Evolutionary conservation across 2,329 filamentous ascomycete species (phyloP).

Genomic region (Epichloe coenophiala): DNA sequence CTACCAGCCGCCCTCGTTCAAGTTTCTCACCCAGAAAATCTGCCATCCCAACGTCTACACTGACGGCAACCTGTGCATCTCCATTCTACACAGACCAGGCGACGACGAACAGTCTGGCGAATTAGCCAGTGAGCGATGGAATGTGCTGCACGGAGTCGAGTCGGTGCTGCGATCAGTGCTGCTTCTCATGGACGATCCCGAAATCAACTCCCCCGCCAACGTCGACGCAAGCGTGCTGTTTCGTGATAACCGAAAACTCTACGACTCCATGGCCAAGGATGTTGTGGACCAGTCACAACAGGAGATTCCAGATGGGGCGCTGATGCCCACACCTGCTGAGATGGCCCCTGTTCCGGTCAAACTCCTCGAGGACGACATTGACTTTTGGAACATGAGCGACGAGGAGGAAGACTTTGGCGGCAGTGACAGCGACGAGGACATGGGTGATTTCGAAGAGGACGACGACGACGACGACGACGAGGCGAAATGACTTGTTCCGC

Average conservation of each 20-base stretch:
- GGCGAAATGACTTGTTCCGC: not conserved
- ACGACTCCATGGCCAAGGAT: slow-evolving; percentile 54
- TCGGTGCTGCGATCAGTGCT: slow-evolving; percentile 88
- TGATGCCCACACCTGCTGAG: slow-evolving; percentile 67
- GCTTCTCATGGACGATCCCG: slow-evolving; percentile 82
- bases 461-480: slow-evolving; percentile 16
- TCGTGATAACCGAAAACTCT: slow-evolving; percentile 56
- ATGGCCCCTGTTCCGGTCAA: slow-evolving; percentile 47
- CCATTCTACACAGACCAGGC: slow-evolving; percentile 84
- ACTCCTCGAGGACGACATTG: slow-evolving; percentile 52
- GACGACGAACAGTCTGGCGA: slow-evolving; percentile 91
- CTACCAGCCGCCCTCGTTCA: slow-evolving; percentile 77
- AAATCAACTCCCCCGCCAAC: slow-evolving; percentile 91
- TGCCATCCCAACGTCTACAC: slow-evolving; percentile 90
- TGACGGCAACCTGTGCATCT: slow-evolving; percentile 87
- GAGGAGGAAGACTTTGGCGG: slow-evolving; percentile 68
- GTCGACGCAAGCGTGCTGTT: slow-evolving; percentile 84
- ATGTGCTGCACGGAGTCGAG: slow-evolving; percentile 84
- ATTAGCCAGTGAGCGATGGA: slow-evolving; percentile 82
- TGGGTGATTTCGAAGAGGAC: slow-evolving; percentile 45
- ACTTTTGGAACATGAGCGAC: slow-evolving; percentile 70
- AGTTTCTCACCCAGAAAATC: slow-evolving; percentile 60
- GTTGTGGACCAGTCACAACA: slow-evolving; percentile 61
- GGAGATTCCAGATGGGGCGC: slow-evolving; percentile 67
- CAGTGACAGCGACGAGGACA: slow-evolving; percentile 53